Base-by-base conservation (phyloP, 2,329 filamentous ascomycete species). In the Akanthomyces uredinophilus region DNA sequence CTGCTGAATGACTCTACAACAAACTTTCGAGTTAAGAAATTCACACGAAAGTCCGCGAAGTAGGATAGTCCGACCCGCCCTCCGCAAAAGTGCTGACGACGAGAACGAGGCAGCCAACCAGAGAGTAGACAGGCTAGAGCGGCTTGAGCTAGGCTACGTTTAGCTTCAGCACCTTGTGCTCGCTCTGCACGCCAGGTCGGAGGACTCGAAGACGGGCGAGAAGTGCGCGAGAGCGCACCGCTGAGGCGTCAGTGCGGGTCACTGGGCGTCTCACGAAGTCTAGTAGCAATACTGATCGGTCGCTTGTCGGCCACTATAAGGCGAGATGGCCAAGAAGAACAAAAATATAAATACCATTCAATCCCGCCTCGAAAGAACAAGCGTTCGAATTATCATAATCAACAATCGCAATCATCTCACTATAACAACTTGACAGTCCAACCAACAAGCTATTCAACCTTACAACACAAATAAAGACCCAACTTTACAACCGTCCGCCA, bases 81-180 rank as follows among this genome's bases (percentile, higher is more conserved):
- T 47, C n/a, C 18, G 27, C 27, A 20, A 35, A 35, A 27, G 32
- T 37, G 55, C 55, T 59, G 46, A 59, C 44, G 55, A 59, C 55
- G 11, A 37, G 16, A 37, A 20, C 55, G 13, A 58, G 55, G 44
- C 55, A 39, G 29, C 24, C 20, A 43, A 50, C 24, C 24, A 29
- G 14, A 22, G 22, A 11, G 35, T 13, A 14, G 55, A 6, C 4
- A n/a, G 18, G 43, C 54, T n/a, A 24, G 39, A 35, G 27, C 27
- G n/a, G 10, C n/a, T 39, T 58, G 35, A 41, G 44, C 44, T 50
- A 50, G 44, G 20, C 46, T 22, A 5, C 5, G 43, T 43, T 35
- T 8, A 37, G 16, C 24, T 16, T 39, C 13, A 14, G 20, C 44
- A 8, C 22, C 53, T 32, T 47, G 32, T 11, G 32, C 32, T 35